phyloP scores from a whole-genome alignment of 2,329 filamentous ascomycete species.

The Penicillium crustosum region DNA sequence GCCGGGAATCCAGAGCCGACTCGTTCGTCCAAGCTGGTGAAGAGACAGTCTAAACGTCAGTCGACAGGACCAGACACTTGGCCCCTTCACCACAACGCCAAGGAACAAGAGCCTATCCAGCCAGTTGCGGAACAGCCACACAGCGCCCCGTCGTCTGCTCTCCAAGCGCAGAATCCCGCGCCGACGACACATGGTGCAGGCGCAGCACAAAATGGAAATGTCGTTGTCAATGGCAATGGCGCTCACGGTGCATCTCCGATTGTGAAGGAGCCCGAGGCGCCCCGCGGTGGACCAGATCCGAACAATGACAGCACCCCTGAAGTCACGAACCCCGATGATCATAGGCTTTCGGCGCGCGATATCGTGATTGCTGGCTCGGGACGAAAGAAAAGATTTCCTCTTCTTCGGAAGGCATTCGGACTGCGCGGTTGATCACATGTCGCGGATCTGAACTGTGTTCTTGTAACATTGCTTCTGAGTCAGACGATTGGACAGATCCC shows the following conservation, averaged over 20 bases:
- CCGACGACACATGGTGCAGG: not conserved
- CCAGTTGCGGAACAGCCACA: constrained; percentile 14
- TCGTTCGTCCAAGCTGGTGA: constrained; percentile 30
- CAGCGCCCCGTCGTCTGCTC: constrained; percentile 7
- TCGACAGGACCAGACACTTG: constrained; percentile 23
- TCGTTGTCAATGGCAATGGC: constrained; percentile 12
- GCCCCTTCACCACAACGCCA: constrained; percentile 23
- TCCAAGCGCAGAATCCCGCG: not conserved
- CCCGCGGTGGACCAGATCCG: constrained; percentile 7
- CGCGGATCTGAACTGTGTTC: not conserved
- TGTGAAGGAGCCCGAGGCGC: constrained; percentile 11
- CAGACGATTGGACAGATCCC: not conserved
- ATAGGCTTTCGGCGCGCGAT: constrained; percentile 24
- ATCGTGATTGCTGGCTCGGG: constrained; percentile 37
- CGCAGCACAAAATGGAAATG: constrained; percentile 12
- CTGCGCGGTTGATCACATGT: constrained; percentile 28
- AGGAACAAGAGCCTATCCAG: constrained; percentile 6
- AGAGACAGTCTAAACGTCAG: constrained; percentile 27
- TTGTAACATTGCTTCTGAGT: not conserved
- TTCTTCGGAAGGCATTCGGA: constrained; percentile 47
- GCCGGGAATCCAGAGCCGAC: constrained; percentile 17
- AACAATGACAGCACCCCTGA: constrained; percentile 17
- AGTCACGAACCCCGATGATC: constrained; percentile 16
- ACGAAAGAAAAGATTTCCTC: constrained; percentile 49
- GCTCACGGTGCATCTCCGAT: constrained; percentile 1